phyloP scores from a whole-genome alignment of 192 early-diverging fungal species.

The Radiomyces spectabilis region DNA sequence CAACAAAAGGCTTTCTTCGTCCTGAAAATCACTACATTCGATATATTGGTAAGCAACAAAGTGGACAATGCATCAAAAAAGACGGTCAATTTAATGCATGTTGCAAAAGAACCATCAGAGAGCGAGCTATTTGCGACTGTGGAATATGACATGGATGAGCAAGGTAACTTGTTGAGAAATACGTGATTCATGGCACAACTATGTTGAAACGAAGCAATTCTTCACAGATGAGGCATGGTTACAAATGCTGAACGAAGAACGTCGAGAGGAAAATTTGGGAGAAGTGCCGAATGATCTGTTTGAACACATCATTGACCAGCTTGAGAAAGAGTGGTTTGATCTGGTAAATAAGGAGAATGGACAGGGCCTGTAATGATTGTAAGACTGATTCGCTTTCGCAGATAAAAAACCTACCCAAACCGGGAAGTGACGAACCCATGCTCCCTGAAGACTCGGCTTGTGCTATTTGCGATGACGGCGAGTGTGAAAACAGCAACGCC shows the following conservation, averaged over 20 bases:
- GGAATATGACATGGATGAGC: conserved; percentile 99
- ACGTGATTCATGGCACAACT: background rate
- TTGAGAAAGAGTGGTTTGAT: conserved; percentile 98
- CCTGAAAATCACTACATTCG: conserved; percentile 68
- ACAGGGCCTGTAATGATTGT: background rate
- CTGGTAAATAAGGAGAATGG: conserved; percentile 41
- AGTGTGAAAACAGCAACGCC: conserved; percentile 98
- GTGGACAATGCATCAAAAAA: too few species aligned
- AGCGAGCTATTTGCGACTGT: conserved; percentile 51
- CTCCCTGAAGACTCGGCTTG: conserved; percentile 81
- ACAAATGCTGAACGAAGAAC: conserved; percentile 54
- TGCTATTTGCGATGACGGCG: conserved; percentile 95
- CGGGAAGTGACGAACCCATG: conserved; percentile 42
- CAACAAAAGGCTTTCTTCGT: conserved; percentile 36
- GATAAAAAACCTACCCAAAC: conserved; percentile 77
- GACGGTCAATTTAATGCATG: too few species aligned
- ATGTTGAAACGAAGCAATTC: background rate
- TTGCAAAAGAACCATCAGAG: conserved; percentile 58
- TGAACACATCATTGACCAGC: conserved; percentile 79
- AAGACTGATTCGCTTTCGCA: conserved; percentile 10
- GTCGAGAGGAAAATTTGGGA: conserved; percentile 42
- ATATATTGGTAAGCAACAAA: conserved; percentile 44
- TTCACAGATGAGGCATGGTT: conserved; percentile 72
- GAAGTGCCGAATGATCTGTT: conserved; percentile 56
- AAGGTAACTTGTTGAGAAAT: conserved; percentile 43